Base-by-base conservation (phyloP, 208 protist species). In the Trypanosomatidae sp. region DNA sequence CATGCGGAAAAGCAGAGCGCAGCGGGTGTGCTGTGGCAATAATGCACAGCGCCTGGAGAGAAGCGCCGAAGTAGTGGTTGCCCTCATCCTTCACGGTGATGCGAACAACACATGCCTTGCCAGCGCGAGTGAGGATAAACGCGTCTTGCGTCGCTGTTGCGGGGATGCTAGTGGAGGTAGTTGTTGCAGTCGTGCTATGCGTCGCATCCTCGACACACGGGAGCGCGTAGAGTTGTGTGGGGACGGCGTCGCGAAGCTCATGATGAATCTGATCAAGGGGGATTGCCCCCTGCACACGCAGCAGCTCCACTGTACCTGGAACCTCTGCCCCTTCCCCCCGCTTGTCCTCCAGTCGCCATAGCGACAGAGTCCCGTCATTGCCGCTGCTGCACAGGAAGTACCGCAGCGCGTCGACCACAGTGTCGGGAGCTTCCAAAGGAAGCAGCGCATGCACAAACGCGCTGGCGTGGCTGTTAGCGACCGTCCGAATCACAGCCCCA, bases 341-440 rank as follows among this genome's bases (percentile, higher is more conserved):
- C 1, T 30, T 56, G 53, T 79, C 69, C 13, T 73, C 41, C 22
- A 80, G 47, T 6, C 64, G 58, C 91, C 91, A 95, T 50, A 89
- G 69, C n/a, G 81, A 78, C 52, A 95, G 75, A 39, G 74, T 87
- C 10, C 91, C 83, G 70, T 95, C 85, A 70, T 95, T 93, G 47
- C 91, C 91, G 66, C 87, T 85, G 65, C 78, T 87, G 9, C 89
- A 56, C 66, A 84, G 79, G 71, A 55, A 83, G 41, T 56, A 64
- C 12, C 52, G 66, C 50, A 49, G 17, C 17, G 15, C 53, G 39
- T 67, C 59, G 0, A 19, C 41, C 0, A 50, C 56, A 9, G 30
- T 47, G 3, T 33, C 36, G 5, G 53, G 60, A 62, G 12, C 41
- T 2, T 55, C 36, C 7, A 93, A 76, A 0, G 77, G 36, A 39